These are phyloP conservation scores for Shiraia bambusicola DNA, from an alignment of 2,329 filamentous ascomycete genomes.

Conservation along the genomic window DNA sequence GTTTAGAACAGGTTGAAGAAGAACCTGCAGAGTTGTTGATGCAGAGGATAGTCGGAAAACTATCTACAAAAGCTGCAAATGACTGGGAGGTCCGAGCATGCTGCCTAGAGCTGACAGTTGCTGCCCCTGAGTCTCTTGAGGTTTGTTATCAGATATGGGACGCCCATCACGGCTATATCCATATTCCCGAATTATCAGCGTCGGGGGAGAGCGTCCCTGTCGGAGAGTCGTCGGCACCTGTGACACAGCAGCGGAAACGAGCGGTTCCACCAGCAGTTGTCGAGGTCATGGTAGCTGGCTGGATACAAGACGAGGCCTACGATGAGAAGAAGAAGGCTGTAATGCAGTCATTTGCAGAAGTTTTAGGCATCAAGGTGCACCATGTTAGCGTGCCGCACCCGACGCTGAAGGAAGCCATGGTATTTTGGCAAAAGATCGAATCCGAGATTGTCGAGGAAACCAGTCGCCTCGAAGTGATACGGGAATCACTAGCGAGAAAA, in stretches of 20 bases:
- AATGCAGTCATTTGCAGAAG: slow-evolving; percentile 19
- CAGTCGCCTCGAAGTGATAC: slow-evolving; percentile 21
- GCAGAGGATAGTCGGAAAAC: slow-evolving; percentile 17
- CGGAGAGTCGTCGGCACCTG: neutral
- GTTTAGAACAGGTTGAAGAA: slow-evolving; percentile 11
- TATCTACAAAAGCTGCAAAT: slow-evolving; percentile 13
- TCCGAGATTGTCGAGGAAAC: slow-evolving; percentile 27
- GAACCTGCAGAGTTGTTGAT: slow-evolving; percentile 20
- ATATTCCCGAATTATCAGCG: slow-evolving; percentile 9
- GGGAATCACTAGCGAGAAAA: slow-evolving; percentile 22
- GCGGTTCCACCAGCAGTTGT: slow-evolving; percentile 18
- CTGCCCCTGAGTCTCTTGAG: slow-evolving; percentile 16
- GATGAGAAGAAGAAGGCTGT: slow-evolving; percentile 12
- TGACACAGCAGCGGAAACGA: neutral
- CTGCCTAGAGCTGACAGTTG: slow-evolving; percentile 10
- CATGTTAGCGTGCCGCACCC: slow-evolving; percentile 9
- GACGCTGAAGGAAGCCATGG: slow-evolving; percentile 18
- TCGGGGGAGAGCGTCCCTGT: neutral
- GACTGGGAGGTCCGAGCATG: slow-evolving; percentile 16
- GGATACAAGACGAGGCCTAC: slow-evolving; percentile 19
- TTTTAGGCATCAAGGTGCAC: slow-evolving; percentile 21
- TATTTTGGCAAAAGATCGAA: slow-evolving; percentile 24
- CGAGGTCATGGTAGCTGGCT: slow-evolving; percentile 31
- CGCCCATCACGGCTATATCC: slow-evolving; percentile 14
- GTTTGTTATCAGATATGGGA: slow-evolving; percentile 29